phyloP scores from a whole-genome alignment of 31 red algal species.

The Odonthalia washingtoniensis region DNA sequence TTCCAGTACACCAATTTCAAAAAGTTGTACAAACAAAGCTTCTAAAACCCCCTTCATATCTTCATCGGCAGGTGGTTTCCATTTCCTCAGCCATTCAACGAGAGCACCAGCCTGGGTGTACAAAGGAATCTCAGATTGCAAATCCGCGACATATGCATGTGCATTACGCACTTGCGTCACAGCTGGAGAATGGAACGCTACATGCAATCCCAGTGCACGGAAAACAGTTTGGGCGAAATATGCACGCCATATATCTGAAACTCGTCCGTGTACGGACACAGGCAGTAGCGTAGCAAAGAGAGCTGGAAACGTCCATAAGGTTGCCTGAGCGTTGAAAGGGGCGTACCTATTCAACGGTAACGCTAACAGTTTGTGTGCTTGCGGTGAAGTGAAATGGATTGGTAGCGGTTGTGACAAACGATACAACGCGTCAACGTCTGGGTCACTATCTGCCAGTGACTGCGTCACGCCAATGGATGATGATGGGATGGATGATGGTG shows the following conservation, averaged over 20 bases:
- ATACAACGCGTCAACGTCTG: slow-evolving; percentile 27
- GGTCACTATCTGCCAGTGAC: slow-evolving; percentile 16
- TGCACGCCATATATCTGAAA: background rate
- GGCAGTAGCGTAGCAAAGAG: too few relatives aligned
- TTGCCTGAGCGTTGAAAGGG: too few relatives aligned
- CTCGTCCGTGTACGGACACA: slow-evolving; percentile 7
- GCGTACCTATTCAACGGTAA: background rate
- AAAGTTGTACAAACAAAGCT: background rate
- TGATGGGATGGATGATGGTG: background rate
- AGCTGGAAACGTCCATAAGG: too few relatives aligned
- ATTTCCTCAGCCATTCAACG: slow-evolving; percentile 5
- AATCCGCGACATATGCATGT: background rate
- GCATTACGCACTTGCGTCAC: slow-evolving; percentile 9
- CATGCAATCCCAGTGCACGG: background rate
- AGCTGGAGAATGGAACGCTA: background rate
- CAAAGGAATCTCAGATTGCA: background rate
- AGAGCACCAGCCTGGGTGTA: slow-evolving; percentile 16
- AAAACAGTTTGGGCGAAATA: slow-evolving; percentile 1
- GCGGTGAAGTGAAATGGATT: background rate
- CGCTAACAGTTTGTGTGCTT: background rate
- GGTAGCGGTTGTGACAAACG: background rate
- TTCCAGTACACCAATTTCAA: background rate
- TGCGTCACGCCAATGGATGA: slow-evolving; percentile 3
- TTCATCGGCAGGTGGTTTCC: background rate
- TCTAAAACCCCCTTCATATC: background rate